Percentiles rank a stretch among this genome's conserved stretches.
These are phyloP conservation scores for Coix lacrymajobi DNA, from an alignment of 176 grass and related monocot genomes.

Conservation along the genomic window DNA sequence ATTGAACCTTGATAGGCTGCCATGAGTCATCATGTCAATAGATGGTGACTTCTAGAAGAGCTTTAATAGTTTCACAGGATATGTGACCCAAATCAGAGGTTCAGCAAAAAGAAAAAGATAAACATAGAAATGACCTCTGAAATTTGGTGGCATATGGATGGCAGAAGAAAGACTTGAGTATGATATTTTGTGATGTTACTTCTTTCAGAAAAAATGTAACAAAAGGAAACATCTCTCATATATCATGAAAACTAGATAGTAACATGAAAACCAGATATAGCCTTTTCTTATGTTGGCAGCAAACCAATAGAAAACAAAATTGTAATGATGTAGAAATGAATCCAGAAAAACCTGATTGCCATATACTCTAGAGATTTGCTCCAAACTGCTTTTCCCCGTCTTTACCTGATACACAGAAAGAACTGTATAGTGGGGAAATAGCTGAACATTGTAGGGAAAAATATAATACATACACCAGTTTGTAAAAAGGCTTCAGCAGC, in stretches of 20 bases:
- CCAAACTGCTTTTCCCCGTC: constrained; percentile 86
- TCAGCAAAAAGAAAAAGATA: neutral
- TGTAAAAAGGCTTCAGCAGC: constrained; percentile 88
- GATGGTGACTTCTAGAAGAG: neutral
- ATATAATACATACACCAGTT: constrained; percentile 70
- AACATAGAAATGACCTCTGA: neutral
- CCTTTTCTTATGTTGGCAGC: neutral
- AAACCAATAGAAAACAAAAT: constrained; percentile 6
- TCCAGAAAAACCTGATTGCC: constrained; percentile 72
- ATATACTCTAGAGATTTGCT: constrained; percentile 94
- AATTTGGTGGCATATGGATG: neutral
- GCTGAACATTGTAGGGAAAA: neutral
- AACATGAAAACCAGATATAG: neutral
- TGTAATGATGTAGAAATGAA: neutral
- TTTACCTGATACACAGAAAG: constrained; percentile 63
- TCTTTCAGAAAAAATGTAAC: neutral
- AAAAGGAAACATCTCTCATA: neutral
- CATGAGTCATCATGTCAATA: neutral
- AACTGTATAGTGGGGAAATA: constrained; percentile 13
- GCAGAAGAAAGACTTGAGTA: neutral
- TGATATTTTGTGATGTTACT: neutral
- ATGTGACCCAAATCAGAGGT: neutral
- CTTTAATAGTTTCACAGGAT: neutral
- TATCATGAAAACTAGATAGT: constrained; percentile 6
- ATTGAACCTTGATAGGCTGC: neutral